These are phyloP conservation scores for Parsonsia alboflavescens DNA, from an alignment of 257 asterid genomes.

Conservation along the genomic window DNA sequence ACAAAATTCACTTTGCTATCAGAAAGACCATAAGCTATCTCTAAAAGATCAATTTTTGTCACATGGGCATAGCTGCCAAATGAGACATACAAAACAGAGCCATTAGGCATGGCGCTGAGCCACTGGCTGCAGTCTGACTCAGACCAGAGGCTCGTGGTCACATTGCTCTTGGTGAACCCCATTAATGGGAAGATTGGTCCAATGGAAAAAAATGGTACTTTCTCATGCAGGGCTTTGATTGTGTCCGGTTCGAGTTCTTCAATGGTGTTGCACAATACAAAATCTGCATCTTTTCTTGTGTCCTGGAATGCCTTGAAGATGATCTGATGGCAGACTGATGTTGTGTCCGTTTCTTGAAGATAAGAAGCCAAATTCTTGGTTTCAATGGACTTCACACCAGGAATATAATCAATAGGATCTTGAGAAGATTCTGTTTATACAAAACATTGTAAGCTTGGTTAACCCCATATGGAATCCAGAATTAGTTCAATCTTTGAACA, in stretches of 20 bases:
- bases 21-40: slow-evolving; percentile 59
- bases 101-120: slow-evolving; percentile 48
- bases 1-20: slow-evolving; percentile 45
- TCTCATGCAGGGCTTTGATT: slow-evolving; percentile 39
- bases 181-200: slow-evolving; percentile 59
- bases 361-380: slow-evolving; percentile 59
- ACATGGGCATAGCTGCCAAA: slow-evolving; percentile 74
- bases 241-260: slow-evolving; percentile 55
- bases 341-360: slow-evolving; percentile 48
- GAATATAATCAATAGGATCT: slow-evolving; percentile 58
- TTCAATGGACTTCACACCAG: slow-evolving; percentile 56
- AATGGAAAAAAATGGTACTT: slow-evolving; percentile 50
- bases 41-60: slow-evolving; percentile 47
- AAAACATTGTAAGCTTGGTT: too few species aligned
- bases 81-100: slow-evolving; percentile 63
- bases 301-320: slow-evolving; percentile 63
- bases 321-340: slow-evolving; percentile 51
- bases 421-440: too few species aligned
- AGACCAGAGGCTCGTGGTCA: slow-evolving; percentile 62
- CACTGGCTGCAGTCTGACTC: slow-evolving; percentile 68
- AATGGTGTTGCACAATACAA: slow-evolving; percentile 65
- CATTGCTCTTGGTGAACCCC: slow-evolving; percentile 32
- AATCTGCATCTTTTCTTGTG: slow-evolving; percentile 41
- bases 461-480: too few species aligned
- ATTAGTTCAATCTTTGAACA: too few species aligned